Evolutionary conservation across 345 rosid species (phyloP), one percentile per base, ranked within the genome.

Genomic region (Odontarrhena argentea): DNA sequence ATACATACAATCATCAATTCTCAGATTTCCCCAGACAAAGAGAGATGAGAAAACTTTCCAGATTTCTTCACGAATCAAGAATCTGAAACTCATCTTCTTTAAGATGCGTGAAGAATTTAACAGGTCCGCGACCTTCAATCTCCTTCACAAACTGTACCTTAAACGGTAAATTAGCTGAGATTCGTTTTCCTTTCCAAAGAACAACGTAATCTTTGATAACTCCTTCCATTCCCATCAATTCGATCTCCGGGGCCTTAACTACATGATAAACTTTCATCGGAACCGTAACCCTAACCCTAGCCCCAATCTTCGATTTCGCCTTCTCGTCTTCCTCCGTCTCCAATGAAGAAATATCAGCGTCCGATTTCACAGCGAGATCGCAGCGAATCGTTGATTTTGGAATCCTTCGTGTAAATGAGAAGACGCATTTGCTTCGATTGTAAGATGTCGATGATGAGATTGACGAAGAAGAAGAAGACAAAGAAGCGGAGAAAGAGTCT

Each of bases 221-320:
- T 6, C 99, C 99, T 79, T 91, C 96, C 91, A 79, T 81, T 4
- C 89, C 99, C 46, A 63, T 63, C 75, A 94, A 81, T 71, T 91
- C 97, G 42, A 86, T 38, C 80, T 88, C 95, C 22, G 82, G 82
- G 6, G 86, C 91, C 6, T 86, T 83, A 55, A 83, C 84, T 58
- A 88, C 96, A 41, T 94, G 99, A 77, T 94, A 94, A 1, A 91
- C 93, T 73, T 86, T 94, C 68, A 94, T 52, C 13, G 96, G 95
- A 45, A 30, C 91, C 65, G 76, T 94, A 53, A 94, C 97, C 80
- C 82, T 81, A 46, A 94, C 80, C 75, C 70, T 86, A 4, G 84
- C 83, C 52, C 99, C 99, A 0, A 83, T 65, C 73, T 71, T 83
- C 68, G 67, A 71, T 56, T 65, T 74, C 30, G 64, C 68, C 13